Evolutionary conservation across 1,284 basidiomycete genomes (phyloP).

Genomic region (Ceratobasidium sp.): DNA sequence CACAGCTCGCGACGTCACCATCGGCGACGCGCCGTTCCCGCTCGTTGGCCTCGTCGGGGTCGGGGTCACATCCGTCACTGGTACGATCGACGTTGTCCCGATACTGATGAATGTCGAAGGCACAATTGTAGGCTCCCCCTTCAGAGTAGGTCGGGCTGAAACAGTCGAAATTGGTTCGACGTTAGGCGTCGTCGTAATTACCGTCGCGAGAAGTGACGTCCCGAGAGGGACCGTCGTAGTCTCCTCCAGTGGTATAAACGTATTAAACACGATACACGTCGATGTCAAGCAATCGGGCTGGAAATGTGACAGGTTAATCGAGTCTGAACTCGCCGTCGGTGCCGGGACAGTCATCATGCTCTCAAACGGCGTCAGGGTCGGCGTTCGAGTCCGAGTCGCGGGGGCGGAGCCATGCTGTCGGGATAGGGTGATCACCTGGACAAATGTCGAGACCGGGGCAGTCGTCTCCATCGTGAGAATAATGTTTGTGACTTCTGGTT

Average conservation of each 20-base stretch:
- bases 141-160: background rate
- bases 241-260: background rate
- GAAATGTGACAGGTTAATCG: no score
- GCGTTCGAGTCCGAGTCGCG: no score
- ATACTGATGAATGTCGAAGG: slow-evolving; percentile 4
- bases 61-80: background rate
- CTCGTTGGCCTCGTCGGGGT: slow-evolving; percentile 10
- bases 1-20: no score
- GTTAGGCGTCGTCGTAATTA: background rate
- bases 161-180: background rate
- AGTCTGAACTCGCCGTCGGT: background rate
- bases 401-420: no score
- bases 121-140: background rate
- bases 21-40: background rate
- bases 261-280: background rate
- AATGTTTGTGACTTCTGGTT: background rate
- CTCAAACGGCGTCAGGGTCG: no score
- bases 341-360: background rate
- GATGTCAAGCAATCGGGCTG: background rate
- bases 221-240: slow-evolving; percentile 3
- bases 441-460: slow-evolving; percentile 7
- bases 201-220: background rate
- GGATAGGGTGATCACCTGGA: background rate
- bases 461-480: background rate
- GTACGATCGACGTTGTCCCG: background rate